Evolutionary conservation across 2,329 filamentous ascomycete species (phyloP).

Genomic region (Ophiognomonia clavigignenti-juglandacearum): DNA sequence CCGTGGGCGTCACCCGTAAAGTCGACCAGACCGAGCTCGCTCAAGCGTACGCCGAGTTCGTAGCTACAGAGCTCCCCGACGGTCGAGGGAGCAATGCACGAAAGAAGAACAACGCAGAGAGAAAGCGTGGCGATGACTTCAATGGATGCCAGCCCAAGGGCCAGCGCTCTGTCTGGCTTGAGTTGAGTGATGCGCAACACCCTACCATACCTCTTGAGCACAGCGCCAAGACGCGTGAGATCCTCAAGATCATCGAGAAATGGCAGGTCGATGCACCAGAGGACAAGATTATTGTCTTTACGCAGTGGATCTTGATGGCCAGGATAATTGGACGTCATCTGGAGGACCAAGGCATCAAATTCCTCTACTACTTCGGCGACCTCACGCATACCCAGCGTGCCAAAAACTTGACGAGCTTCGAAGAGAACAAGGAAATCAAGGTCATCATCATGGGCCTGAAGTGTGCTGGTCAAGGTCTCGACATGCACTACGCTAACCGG

Average conservation of each 20-base stretch:
- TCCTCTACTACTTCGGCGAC: slow-evolving; percentile 34
- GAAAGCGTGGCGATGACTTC: slow-evolving; percentile 21
- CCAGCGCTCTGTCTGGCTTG: slow-evolving; percentile 20
- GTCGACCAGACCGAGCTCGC: neutral
- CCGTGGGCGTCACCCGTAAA: neutral
- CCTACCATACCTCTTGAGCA: slow-evolving; percentile 6
- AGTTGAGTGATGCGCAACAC: slow-evolving; percentile 14
- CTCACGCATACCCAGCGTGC: neutral
- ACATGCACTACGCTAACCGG: slow-evolving; percentile 40
- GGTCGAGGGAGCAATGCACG: neutral
- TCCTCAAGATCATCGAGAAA: slow-evolving; percentile 26
- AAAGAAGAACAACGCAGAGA: neutral
- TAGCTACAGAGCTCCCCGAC: neutral
- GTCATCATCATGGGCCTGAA: slow-evolving; percentile 20
- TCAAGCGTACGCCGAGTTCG: neutral
- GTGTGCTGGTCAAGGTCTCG: slow-evolving; percentile 34
- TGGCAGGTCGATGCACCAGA: slow-evolving; percentile 27
- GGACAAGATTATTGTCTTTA: slow-evolving; percentile 37
- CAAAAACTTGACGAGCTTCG: slow-evolving; percentile 3
- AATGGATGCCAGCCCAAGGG: slow-evolving; percentile 14
- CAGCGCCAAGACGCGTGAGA: slow-evolving; percentile 28
- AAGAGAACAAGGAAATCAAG: slow-evolving; percentile 18
- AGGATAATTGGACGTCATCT: slow-evolving; percentile 33
- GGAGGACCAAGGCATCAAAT: slow-evolving; percentile 21
- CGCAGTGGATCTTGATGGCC: slow-evolving; percentile 27